These are phyloP conservation scores for Salix caprea DNA, from an alignment of 345 rosid species.

Conservation along the genomic window DNA sequence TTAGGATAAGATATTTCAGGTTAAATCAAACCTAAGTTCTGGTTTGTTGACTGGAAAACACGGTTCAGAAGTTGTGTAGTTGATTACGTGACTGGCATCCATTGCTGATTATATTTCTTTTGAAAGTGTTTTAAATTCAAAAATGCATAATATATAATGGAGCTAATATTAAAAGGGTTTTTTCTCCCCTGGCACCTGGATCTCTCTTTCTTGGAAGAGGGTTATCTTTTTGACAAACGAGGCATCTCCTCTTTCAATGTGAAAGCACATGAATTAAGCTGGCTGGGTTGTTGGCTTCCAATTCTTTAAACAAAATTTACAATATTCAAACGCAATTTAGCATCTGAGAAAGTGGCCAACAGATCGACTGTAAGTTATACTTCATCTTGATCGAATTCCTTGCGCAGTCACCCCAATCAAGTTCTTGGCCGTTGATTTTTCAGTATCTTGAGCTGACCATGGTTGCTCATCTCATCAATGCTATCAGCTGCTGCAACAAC, in stretches of 20 bases:
- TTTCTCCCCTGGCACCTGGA: too few species aligned
- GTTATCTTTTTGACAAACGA: neutral
- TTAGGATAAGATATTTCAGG: too few species aligned
- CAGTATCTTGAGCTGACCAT: neutral
- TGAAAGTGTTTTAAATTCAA: too few species aligned
- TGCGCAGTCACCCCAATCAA: too few species aligned
- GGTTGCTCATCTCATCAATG: neutral
- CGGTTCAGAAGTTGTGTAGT: neutral
- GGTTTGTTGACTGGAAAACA: neutral
- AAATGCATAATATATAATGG: neutral
- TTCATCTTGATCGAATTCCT: neutral
- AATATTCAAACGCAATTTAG: neutral
- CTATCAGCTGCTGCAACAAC: neutral
- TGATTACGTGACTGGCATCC: too few species aligned
- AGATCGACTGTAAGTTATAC: neutral
- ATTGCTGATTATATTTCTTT: too few species aligned
- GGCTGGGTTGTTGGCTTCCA: too few species aligned
- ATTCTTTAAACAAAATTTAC: too few species aligned
- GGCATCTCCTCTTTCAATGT: neutral
- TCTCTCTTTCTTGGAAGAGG: neutral
- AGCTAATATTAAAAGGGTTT: neutral
- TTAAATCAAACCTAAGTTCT: neutral
- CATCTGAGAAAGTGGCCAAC: neutral
- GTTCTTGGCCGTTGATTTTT: too few species aligned
- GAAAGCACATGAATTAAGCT: too few species aligned